Evolutionary conservation across 2,329 filamentous ascomycete species (phyloP).

Genomic region (Coniochaeta sp.): DNA sequence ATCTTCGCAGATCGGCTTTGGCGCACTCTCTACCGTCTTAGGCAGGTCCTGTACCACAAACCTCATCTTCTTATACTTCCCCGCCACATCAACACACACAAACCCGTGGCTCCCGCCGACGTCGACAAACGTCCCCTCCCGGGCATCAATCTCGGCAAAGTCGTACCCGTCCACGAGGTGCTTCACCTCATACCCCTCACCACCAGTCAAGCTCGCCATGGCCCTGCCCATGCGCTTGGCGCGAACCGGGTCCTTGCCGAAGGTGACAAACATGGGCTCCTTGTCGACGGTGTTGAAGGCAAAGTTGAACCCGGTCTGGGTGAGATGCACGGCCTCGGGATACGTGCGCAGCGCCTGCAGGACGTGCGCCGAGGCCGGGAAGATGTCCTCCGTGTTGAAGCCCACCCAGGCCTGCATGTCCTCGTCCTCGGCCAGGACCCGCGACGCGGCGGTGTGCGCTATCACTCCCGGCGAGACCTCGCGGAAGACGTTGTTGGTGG

Average conservation of each 20-base stretch:
- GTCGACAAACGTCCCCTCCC: conserved; percentile 45
- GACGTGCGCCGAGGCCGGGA: conserved; percentile 38
- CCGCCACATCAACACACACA: conserved; percentile 46
- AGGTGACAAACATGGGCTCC: conserved; percentile 46
- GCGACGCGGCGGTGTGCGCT: conserved; percentile 47
- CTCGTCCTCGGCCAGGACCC: conserved; percentile 38
- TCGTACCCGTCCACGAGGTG: conserved; percentile 48
- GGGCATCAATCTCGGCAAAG: conserved; percentile 36
- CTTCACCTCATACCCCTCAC: conserved; percentile 46
- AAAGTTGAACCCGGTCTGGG: conserved; percentile 41
- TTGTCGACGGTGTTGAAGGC: conserved; percentile 40
- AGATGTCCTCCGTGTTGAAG: conserved; percentile 47
- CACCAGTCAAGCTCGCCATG: conserved; percentile 46
- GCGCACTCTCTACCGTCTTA: conserved; percentile 39
- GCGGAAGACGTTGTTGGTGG: conserved; percentile 48
- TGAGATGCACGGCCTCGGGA: conserved; percentile 40
- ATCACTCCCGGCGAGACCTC: conserved; percentile 42
- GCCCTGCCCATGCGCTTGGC: conserved; percentile 45
- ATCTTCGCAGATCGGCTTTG: conserved; percentile 31
- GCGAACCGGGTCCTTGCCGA: conserved; percentile 37
- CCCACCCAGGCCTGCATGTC: conserved; percentile 45
- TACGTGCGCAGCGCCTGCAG: conserved; percentile 33
- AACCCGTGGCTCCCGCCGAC: conserved; percentile 52
- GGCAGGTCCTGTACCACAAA: conserved; percentile 49
- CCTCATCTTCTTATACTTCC: conserved; percentile 37